Conservation (phyloP, 345 rosid species). For the Moringa oleifera region DNA sequence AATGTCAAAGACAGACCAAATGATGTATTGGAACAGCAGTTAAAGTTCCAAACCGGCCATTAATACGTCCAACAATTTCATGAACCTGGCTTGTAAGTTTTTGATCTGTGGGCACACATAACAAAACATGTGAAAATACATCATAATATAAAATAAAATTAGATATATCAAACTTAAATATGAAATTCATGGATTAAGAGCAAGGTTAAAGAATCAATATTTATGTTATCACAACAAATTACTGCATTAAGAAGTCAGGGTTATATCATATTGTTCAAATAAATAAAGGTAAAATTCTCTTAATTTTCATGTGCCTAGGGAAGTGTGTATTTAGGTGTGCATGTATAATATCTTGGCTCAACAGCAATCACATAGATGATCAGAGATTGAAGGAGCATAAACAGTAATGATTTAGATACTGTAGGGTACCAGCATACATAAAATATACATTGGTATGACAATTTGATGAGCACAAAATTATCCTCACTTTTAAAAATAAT, state of each 20-base stretch:
- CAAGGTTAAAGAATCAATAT: not conserved
- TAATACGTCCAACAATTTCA: slow-evolving; percentile 98
- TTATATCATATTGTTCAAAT: no score
- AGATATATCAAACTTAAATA: not conserved
- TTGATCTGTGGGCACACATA: slow-evolving; percentile 58
- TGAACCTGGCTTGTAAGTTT: slow-evolving; percentile 99
- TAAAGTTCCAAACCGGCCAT: slow-evolving; percentile 97
- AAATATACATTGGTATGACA: no score
- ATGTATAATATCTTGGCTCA: not conserved
- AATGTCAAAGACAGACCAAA: slow-evolving; percentile 53
- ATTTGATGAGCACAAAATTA: no score
- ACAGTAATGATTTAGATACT: no score
- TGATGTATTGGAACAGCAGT: slow-evolving; percentile 96
- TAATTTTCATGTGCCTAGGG: not conserved
- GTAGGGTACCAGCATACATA: no score
- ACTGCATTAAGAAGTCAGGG: not conserved
- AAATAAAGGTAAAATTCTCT: no score
- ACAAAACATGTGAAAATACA: not conserved
- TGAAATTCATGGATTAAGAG: slow-evolving; percentile 1
- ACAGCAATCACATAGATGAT: not conserved
- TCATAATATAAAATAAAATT: no score
- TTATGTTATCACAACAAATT: not conserved
- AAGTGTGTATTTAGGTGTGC: not conserved
- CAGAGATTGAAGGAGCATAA: no score
- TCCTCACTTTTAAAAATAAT: no score